These are phyloP conservation scores for Geranium brycei DNA, from an alignment of 345 rosid species.

Conservation along the genomic window DNA sequence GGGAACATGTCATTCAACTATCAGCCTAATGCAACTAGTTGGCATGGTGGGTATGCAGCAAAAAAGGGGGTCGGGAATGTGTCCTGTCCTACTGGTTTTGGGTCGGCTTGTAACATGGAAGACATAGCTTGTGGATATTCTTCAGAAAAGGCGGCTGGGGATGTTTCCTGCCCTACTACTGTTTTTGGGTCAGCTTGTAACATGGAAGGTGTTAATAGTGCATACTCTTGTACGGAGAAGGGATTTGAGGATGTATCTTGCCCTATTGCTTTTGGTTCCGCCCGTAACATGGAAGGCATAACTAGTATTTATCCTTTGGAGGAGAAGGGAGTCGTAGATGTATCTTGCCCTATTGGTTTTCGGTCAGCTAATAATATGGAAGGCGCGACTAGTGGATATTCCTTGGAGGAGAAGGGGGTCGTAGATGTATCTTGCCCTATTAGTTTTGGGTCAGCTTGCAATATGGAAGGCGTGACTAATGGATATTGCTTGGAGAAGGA, in stretches of 20 bases:
- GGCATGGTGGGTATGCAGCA: slow-evolving; percentile 16
- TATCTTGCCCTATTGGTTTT: slow-evolving; percentile 5
- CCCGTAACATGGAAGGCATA: slow-evolving; percentile 4
- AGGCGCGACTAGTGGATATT: not conserved
- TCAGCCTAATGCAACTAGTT: slow-evolving; percentile 15
- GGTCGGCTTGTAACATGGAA: slow-evolving; percentile 23
- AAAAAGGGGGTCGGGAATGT: slow-evolving; percentile 17
- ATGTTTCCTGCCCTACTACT: not conserved
- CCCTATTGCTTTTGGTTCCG: not conserved
- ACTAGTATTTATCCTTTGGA: not conserved
- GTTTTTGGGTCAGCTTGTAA: slow-evolving; percentile 6
- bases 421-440: no score
- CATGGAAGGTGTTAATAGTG: not conserved
- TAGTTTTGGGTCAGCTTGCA: no score
- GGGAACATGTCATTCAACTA: slow-evolving; percentile 20
- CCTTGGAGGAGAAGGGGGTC: no score
- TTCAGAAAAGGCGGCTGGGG: not conserved
- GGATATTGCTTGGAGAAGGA: not conserved
- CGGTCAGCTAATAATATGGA: slow-evolving; percentile 2
- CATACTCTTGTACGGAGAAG: not conserved
- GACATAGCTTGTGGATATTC: slow-evolving; percentile 7
- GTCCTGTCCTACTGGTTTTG: slow-evolving; percentile 10
- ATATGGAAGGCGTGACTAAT: no score
- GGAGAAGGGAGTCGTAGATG: not conserved
- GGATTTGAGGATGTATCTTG: slow-evolving; percentile 5